These are phyloP conservation scores for Annulohypoxylon moriforme DNA, from an alignment of 495 filamentous ascomycete species.

Conservation along the genomic window DNA sequence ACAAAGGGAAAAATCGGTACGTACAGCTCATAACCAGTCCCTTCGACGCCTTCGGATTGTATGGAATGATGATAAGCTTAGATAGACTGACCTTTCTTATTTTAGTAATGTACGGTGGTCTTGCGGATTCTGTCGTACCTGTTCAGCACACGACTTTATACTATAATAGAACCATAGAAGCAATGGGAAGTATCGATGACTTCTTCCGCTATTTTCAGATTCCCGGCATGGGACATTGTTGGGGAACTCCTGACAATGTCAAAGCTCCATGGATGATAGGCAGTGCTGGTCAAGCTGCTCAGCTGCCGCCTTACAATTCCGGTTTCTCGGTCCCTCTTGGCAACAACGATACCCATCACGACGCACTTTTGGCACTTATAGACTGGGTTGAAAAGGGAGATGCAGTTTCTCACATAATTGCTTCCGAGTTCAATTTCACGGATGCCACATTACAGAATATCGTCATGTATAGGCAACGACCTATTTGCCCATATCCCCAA, in stretches of 20 bases:
- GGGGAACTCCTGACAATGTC: constrained; percentile 43
- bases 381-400: constrained; percentile 63
- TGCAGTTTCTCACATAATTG: constrained; percentile 53
- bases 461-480: constrained; percentile 55
- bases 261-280: constrained; percentile 62
- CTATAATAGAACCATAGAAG: constrained; percentile 51
- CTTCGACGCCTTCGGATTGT: neutral
- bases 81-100: constrained; percentile 40
- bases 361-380: constrained; percentile 61
- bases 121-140: constrained; percentile 63
- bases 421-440: constrained; percentile 54
- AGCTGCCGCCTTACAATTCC: constrained; percentile 40
- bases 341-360: constrained; percentile 57
- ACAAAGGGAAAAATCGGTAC: constrained; percentile 48
- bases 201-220: constrained; percentile 57
- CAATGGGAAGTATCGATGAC: constrained; percentile 48
- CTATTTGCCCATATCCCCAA: constrained; percentile 57
- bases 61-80: neutral
- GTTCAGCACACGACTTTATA: constrained; percentile 57
- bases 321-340: constrained; percentile 52
- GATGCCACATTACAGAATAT: constrained; percentile 38
- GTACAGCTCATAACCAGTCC: neutral
- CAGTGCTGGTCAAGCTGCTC: constrained; percentile 52
- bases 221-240: constrained; percentile 59
- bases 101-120: constrained; percentile 66